Evolutionary conservation across 2,329 filamentous ascomycete species (phyloP), one percentile per base, ranked within the genome.

Genomic region (Phialocephala subalpina): DNA sequence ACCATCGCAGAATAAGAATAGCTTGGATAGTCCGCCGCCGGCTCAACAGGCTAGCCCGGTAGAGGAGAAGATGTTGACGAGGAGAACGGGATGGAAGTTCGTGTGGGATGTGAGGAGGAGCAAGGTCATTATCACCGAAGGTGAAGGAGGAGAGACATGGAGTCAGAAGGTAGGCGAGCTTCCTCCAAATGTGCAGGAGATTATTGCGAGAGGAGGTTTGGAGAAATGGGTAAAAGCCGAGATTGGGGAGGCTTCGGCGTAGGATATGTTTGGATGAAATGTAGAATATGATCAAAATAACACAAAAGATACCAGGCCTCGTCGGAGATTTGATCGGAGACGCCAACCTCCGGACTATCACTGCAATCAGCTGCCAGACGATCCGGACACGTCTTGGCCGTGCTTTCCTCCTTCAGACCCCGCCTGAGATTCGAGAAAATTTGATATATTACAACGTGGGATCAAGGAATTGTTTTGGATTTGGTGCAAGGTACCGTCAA

Each of bases 181-280:
- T 68, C 92, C 93, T 16, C 88, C 91, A 0, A 97, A 95, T 75
- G 91, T 97, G 63, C 94, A 97, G 78, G 92, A 92, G 74, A 94
- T 95, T 64, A 92, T 95, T 73, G 90, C 92, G 0, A 79, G 84
- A 58, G 92, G 92, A 1, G 93, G 93, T 0, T 76, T 97, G 66
- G 92, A 94, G 82, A 90, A 89, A 69, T 97, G 93, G 93, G 91
- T 96, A 0, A 73, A 75, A 55, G 45, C 62, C 4, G 70, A 75
- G 63, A 73, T 75, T 62, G 67, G 64, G 57, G 62, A 14, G 45
- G 33, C 16, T 40, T 35, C 40, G 16, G 12, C 40, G 40, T 42
- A 42, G 40, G 40, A 18, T 42, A 42, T 42, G 40, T 6, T 18
- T 42, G 40, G 45, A 47, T n/a, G 42, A 27, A 42, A 33, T 63